Base-by-base conservation (phyloP, 2,329 filamentous ascomycete species). In the Alternaria incomplexa region DNA sequence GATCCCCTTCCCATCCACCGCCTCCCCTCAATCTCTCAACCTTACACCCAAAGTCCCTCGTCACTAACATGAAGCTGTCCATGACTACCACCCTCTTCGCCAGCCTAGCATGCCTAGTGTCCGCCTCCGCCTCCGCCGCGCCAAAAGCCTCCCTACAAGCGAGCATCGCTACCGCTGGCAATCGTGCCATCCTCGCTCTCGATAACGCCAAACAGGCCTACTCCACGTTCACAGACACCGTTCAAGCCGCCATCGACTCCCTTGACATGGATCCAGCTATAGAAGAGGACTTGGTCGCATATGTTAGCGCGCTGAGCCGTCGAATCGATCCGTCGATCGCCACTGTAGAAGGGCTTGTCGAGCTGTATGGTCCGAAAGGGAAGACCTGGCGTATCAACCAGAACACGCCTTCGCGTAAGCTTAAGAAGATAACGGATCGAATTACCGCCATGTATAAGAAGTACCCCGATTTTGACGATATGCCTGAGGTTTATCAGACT, bases 391-490 rank as follows among this genome's bases (percentile, higher is more conserved):
- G 36, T 40, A 40, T 40, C n/a, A 40, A 40, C 36, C 36, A 17
- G n/a, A 3, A 40, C 9, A 17, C 36, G n/a, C 36, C 36, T 40
- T 3, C 36, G 3, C 36, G 36, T 40, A 6, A 40, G 15, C 36
- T 40, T 40, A 30, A 30, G 12, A 36, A n/a, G 32, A 36, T 36
- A n/a, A 1, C 1, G 32, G n/a, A 40, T 40, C 36, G 36, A 5
- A 40, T 40, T 3, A 1, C 0, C 5, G 36, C 36, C 11, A 40
- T 40, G 0, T 40, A 40, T 3, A 1, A 17, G 0, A 9, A 40
- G 3, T 40, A 40, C n/a, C 0, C 1, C n/a, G n/a, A 40, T 6
- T 40, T 17, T 11, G 36, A 40, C n/a, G 36, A 40, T 2, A 40
- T 40, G 36, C 36, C 36, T n/a, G 36, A 40, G 36, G 36, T 0